These are phyloP conservation scores for Funneliformis geosporum DNA, from an alignment of 192 early-diverging fungal genomes.

Conservation along the genomic window DNA sequence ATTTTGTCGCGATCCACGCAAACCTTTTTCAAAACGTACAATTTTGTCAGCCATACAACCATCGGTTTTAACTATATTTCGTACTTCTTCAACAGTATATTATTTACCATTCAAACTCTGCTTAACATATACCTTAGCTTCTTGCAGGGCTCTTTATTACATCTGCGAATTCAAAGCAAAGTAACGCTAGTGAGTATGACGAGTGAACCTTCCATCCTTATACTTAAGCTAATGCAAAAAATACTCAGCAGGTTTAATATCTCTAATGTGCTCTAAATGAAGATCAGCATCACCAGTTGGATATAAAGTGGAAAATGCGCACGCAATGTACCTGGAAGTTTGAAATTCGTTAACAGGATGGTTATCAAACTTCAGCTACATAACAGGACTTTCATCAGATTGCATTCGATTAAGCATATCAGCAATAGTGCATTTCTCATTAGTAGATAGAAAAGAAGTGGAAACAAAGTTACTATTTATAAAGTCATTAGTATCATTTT, in stretches of 20 bases:
- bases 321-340: not conserved
- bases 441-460: not conserved
- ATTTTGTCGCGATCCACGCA: too few relatives aligned
- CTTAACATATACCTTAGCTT: not conserved
- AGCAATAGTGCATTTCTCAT: conserved; percentile 1
- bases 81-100: too few relatives aligned
- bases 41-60: too few relatives aligned
- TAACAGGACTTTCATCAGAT: too few relatives aligned
- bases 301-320: not conserved
- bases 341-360: not conserved
- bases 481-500: not conserved
- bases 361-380: not conserved
- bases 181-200: not conserved
- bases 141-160: not conserved
- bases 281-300: not conserved
- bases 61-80: too few relatives aligned
- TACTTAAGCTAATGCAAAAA: too few relatives aligned
- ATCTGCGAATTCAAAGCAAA: conserved; percentile 10
- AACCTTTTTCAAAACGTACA: too few relatives aligned
- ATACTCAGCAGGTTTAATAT: not conserved
- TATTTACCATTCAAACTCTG: too few relatives aligned
- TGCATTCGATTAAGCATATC: not conserved
- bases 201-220: not conserved
- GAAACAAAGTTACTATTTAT: conserved; percentile 8
- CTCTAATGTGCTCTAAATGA: not conserved